Conservation (phyloP, 2,329 filamentous ascomycete genomes). For the Paraphaeosphaeria minitans region DNA sequence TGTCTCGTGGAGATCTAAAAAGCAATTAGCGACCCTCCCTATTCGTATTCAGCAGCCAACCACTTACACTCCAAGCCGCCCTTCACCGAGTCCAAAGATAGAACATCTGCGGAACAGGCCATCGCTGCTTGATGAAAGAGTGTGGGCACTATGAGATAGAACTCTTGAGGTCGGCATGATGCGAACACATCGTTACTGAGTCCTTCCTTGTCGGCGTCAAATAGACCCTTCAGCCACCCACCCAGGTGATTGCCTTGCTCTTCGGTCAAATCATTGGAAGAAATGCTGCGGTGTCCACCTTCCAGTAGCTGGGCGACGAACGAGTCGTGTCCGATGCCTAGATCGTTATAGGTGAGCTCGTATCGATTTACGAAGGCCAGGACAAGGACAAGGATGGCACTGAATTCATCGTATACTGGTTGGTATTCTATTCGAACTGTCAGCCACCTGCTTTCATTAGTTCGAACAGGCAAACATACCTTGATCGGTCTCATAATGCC, state of each 20-base stretch:
- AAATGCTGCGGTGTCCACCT: constrained; percentile 62
- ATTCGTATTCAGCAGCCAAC: neutral
- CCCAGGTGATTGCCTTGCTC: constrained; percentile 70
- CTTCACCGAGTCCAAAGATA: constrained; percentile 73
- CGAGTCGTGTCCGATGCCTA: constrained; percentile 67
- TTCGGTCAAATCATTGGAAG: constrained; percentile 65
- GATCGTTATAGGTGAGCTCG: constrained; percentile 65
- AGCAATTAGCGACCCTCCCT: constrained; percentile 9
- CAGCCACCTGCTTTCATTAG: constrained; percentile 15
- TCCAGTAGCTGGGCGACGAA: constrained; percentile 71
- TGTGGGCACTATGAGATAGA: constrained; percentile 77
- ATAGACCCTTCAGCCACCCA: constrained; percentile 79
- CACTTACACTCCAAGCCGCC: constrained; percentile 74
- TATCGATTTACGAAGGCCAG: constrained; percentile 79
- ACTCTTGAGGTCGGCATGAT: constrained; percentile 80
- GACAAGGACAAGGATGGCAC: constrained; percentile 73
- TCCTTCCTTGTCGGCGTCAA: constrained; percentile 68
- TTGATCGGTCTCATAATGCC: constrained; percentile 83
- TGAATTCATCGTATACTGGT: constrained; percentile 85
- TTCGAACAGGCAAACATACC: constrained; percentile 37
- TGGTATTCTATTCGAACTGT: constrained; percentile 70
- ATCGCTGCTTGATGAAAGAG: constrained; percentile 77
- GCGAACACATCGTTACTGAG: constrained; percentile 82
- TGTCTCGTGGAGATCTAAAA: constrained; percentile 73
- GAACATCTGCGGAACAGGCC: constrained; percentile 67